Evolutionary conservation across 2,329 filamentous ascomycete genomes (phyloP).

Genomic region (Botrytis fragariae): DNA sequence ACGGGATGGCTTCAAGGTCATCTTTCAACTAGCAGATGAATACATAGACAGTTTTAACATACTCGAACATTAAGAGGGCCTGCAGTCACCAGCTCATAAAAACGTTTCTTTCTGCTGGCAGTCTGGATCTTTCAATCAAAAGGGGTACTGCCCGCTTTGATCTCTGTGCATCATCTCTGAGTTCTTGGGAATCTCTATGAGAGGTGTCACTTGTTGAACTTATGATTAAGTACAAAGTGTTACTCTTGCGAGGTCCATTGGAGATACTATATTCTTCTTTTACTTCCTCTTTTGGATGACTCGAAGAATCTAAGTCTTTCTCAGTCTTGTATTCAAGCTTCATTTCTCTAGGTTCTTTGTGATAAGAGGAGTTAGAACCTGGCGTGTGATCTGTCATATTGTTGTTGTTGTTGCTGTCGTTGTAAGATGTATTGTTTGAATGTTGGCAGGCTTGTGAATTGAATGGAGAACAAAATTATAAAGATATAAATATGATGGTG

Average conservation of each 20-base stretch:
- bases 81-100: not conserved
- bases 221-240: not conserved
- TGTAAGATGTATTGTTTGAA: not conserved
- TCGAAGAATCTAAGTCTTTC: not conserved
- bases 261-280: not conserved
- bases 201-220: not conserved
- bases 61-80: not conserved
- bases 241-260: not conserved
- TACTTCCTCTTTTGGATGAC: not conserved
- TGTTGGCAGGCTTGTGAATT: not conserved
- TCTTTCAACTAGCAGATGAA: not conserved
- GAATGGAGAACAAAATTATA: not conserved
- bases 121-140: not conserved
- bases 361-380: not conserved
- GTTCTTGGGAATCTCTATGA: not conserved
- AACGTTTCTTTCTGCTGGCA: not conserved
- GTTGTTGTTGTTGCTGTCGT: not conserved
- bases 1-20: rapidly evolving
- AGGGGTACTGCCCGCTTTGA: not conserved
- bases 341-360: not conserved
- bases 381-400: not conserved
- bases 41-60: not conserved
- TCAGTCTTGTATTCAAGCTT: not conserved
- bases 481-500: not conserved
- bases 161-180: not conserved